Percentiles rank a stretch among this genome's conserved stretches.
Conservation (phyloP, 2,329 filamentous ascomycete species). For the Macrophomina phaseolina region DNA sequence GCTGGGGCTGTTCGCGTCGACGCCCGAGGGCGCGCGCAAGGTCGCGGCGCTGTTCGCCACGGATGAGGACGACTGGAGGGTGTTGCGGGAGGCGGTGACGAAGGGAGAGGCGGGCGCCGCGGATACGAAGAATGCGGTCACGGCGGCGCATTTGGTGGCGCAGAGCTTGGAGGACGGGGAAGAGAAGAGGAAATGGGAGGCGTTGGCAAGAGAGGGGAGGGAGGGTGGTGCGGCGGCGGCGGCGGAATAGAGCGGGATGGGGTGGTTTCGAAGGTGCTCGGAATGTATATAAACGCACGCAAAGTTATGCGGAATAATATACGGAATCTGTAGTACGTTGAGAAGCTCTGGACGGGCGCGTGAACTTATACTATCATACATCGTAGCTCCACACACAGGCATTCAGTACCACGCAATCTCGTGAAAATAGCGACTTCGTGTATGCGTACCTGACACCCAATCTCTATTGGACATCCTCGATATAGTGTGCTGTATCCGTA, state of each 20-base stretch:
- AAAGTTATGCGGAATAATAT: too few species aligned
- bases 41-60: slow-evolving; percentile 6
- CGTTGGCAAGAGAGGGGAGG: slow-evolving; percentile 6
- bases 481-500: too few species aligned
- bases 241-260: neutral
- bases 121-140: slow-evolving; percentile 7
- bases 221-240: neutral
- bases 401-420: too few species aligned
- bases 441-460: too few species aligned
- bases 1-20: slow-evolving; percentile 19
- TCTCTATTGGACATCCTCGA: too few species aligned
- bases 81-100: neutral
- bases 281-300: too few species aligned
- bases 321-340: too few species aligned
- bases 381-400: too few species aligned
- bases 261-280: too few species aligned
- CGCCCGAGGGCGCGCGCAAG: slow-evolving; percentile 10
- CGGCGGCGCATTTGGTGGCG: slow-evolving; percentile 11
- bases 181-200: slow-evolving; percentile 4
- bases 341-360: too few species aligned
- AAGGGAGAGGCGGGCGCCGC: neutral
- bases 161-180: neutral
- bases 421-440: too few species aligned
- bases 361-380: too few species aligned
- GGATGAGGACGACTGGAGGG: slow-evolving; percentile 17